phyloP scores from a whole-genome alignment of 208 protist species.

The Leishmania turanica region DNA sequence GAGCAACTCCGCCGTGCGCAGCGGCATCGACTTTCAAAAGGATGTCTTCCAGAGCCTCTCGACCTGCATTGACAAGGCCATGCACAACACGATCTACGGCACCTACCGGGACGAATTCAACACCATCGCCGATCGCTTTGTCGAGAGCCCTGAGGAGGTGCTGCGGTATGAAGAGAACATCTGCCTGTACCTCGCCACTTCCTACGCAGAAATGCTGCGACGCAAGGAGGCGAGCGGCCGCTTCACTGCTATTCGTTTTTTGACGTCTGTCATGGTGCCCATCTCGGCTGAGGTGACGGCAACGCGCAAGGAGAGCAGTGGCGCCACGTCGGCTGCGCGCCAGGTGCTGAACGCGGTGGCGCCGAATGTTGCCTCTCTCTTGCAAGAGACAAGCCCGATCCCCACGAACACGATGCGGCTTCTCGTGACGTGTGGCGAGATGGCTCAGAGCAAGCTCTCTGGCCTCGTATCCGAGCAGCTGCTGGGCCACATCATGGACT shows the following conservation, averaged over 20 bases:
- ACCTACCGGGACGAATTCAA: slow-evolving; percentile 73
- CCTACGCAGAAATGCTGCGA: slow-evolving; percentile 71
- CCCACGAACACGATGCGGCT: slow-evolving; percentile 88
- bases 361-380: slow-evolving; percentile 50
- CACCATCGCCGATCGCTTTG: slow-evolving; percentile 60
- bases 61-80: slow-evolving; percentile 69
- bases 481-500: slow-evolving; percentile 34
- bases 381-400: slow-evolving; percentile 79
- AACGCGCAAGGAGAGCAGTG: slow-evolving; percentile 29
- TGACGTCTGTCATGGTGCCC: slow-evolving; percentile 66
- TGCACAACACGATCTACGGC: slow-evolving; percentile 61
- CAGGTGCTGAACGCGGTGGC: slow-evolving; percentile 41
- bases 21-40: slow-evolving; percentile 44
- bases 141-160: slow-evolving; percentile 49
- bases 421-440: slow-evolving; percentile 66
- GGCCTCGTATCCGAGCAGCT: slow-evolving; percentile 40
- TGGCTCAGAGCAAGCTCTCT: slow-evolving; percentile 41
- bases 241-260: slow-evolving; percentile 72
- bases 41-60: slow-evolving; percentile 62
- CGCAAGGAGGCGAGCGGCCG: slow-evolving; percentile 49
- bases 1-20: slow-evolving; percentile 46
- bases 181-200: slow-evolving; percentile 50
- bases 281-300: slow-evolving; percentile 37
- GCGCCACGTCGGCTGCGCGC: slow-evolving; percentile 24
- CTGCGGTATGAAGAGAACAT: slow-evolving; percentile 51